Conservation (phyloP, 176 grass and related monocot species). For the Cenchrus purpureus region DNA sequence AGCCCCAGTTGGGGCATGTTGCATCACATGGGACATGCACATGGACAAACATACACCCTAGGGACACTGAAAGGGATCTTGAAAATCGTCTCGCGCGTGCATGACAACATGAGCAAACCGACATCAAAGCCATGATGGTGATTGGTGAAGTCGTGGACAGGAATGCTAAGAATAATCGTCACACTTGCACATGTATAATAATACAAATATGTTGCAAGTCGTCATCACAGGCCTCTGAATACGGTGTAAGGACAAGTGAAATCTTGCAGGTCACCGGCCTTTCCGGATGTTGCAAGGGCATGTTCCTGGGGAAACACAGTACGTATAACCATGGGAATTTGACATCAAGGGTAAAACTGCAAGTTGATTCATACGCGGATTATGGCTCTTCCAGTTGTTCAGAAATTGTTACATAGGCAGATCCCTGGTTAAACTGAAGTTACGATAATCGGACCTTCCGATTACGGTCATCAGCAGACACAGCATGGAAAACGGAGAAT, state of each 20-base stretch:
- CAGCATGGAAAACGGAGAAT: not conserved
- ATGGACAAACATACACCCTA: not conserved
- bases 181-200: slow-evolving; percentile 22
- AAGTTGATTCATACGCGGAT: not conserved
- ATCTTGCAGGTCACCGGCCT: not conserved
- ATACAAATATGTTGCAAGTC: not conserved
- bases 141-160: not conserved
- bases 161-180: not conserved
- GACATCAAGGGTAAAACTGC: not conserved
- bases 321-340: not conserved
- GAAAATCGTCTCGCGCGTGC: not conserved
- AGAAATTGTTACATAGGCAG: not conserved
- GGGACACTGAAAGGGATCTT: slow-evolving; percentile 36
- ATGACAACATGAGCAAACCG: slow-evolving; percentile 34
- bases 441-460: not conserved
- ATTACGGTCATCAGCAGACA: not conserved
- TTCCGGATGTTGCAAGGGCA: not conserved
- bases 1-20: slow-evolving; percentile 38
- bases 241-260: not conserved
- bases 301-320: not conserved
- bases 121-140: slow-evolving; percentile 13
- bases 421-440: not conserved
- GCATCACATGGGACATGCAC: slow-evolving; percentile 50
- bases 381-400: not conserved
- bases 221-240: not conserved